Evolutionary conservation across 345 rosid species (phyloP), one percentile per base, ranked within the genome.

Genomic region (Populus davidiana): DNA sequence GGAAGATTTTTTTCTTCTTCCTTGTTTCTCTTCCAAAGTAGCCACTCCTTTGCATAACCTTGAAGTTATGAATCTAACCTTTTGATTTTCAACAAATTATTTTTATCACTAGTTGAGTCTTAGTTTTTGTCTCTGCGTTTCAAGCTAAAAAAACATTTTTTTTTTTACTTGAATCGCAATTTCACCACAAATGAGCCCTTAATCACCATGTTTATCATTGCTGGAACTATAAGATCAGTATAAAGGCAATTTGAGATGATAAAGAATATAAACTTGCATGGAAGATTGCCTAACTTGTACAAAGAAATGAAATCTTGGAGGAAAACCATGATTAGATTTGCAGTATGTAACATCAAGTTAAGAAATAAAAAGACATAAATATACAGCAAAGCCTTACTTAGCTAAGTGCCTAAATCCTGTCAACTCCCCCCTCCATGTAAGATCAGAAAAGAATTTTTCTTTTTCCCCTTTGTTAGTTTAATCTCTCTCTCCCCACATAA

Each of bases 391-490:
- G 29, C 64, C 64, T 10, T 16, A 38, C 69, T 23, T 38, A 52
- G 31, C 56, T 29, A 50, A 50, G 18, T 38, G 4, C 18, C 50
- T 68, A 75, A 50, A 49, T 75, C 77, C 74, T 78, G 21, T 77
- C 76, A 38, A 70, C 43, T 36, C 74, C 54, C 25, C 21, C 69
- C 75, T 56, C 65, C 59, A 41, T 41, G n/a, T 38, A 10, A 72
- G 43, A 59, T 36, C 63, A 47, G 71, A 79, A 62, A 64, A 27
- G 64, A 79, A 79, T 52, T 71, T 54, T 39, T 20, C 47, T n/a
- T 12, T 67, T 63, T 56, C 36, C 43, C 70, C 74, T 67, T 62
- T 63, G 86, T 81, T 79, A 82, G 86, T 82, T 76, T 79, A 73
- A 62, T 76, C 73, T 69, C 69, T 76, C 66, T 16, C 69, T 56